Evolutionary conservation across 148 eudicot genomes (phyloP), one percentile per base, ranked within the genome.

Genomic region (Diospyros kaki): DNA sequence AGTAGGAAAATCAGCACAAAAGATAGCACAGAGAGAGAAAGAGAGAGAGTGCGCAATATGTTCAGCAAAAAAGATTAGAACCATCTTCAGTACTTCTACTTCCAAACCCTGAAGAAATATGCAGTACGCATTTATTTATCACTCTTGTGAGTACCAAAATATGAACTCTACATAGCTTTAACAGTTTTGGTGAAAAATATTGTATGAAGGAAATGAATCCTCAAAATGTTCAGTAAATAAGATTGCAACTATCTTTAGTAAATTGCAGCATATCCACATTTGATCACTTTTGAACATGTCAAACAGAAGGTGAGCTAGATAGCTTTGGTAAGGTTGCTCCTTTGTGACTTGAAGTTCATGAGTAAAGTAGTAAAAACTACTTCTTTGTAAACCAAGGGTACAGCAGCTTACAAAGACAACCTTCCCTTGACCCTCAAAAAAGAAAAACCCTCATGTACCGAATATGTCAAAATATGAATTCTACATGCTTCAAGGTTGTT

Each of bases 21-120:
- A 69, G 5, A 6, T 56, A 70, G 38, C 15, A 8, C 5, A 12
- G 75, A 72, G 75, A 59, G 55, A 46, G 52, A 71, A 44, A 56
- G 17, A 50, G 64, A 69, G 72, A 69, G 42, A 18, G 9, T 17
- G 62, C 12, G 13, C 17, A 9, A 53, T 6, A 72, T 11, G 55
- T 46, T 59, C 55, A 6, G 75, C 9, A 58, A 71, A 56, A 8
- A 50, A 10, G 6, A 18, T 6, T n/a, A 18, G 65, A 9, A 2
- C 66, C 1, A 48, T 60, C 58, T 68, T 17, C 58, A 48, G 11
- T 38, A n/a, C 39, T 66, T 45, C 15, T 28, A 50, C 4, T 38
- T 68, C 8, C 5, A 51, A 51, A 41, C 58, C 54, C 53, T 66
- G 14, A 66, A 15, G 69, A 66, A 66, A 44, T n/a, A 18, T 18